Conservation (phyloP, 2,329 filamentous ascomycete genomes). For the Colletotrichum musicola region DNA sequence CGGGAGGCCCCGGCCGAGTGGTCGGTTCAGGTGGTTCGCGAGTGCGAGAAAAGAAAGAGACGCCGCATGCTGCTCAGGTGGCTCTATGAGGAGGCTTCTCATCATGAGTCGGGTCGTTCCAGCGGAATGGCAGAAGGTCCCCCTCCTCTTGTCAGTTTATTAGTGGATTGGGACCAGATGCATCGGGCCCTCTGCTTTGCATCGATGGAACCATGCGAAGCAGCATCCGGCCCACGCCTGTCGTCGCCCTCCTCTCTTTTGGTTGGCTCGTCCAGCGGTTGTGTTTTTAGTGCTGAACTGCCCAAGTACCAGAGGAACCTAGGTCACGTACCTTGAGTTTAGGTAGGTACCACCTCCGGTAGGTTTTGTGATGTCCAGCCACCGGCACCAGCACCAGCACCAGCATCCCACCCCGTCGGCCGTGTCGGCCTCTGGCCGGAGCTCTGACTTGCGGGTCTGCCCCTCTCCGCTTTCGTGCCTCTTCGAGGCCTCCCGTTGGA, state of each 20-base stretch:
- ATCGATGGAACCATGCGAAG: constrained; percentile 1
- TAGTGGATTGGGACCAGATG: background rate
- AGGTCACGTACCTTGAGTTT: no score
- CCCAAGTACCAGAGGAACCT: no score
- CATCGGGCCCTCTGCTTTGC: constrained; percentile 17
- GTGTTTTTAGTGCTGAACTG: no score
- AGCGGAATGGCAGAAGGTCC: background rate
- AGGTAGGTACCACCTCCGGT: no score
- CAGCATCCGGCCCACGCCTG: background rate
- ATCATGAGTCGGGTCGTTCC: no score
- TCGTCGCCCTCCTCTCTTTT: background rate
- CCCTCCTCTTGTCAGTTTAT: background rate
- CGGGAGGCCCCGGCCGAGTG: no score
- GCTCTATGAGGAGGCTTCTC: no score
- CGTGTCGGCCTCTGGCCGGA: constrained; percentile 22
- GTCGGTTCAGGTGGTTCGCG: no score
- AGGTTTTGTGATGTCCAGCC: constrained; percentile 8
- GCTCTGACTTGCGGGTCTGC: constrained; percentile 14
- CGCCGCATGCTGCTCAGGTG: no score
- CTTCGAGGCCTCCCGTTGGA: constrained; percentile 32
- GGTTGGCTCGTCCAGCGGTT: no score
- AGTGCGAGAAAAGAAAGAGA: no score
- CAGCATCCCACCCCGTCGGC: constrained; percentile 20
- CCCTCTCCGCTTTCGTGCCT: constrained; percentile 36
- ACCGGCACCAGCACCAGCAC: background rate